phyloP scores from a whole-genome alignment of 305 asterid genomes.

The Fraxinus baroniana region DNA sequence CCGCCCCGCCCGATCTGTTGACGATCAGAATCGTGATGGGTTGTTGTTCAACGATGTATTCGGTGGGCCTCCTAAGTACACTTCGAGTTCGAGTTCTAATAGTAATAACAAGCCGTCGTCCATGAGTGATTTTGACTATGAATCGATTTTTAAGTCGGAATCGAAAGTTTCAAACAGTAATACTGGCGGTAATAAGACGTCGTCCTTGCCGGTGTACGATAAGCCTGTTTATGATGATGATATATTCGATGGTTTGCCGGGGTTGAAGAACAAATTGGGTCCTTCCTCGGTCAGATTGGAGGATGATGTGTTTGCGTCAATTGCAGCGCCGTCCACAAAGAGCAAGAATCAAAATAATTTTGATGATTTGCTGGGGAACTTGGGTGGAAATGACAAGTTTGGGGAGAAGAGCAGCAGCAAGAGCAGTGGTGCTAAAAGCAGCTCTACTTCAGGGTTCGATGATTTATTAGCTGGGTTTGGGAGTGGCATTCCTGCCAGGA shows the following conservation, averaged over 20 bases:
- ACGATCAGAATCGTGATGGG: slow-evolving; percentile 36
- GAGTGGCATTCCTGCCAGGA: slow-evolving; percentile 43
- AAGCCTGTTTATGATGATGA: slow-evolving; percentile 93
- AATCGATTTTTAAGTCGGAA: slow-evolving; percentile 62
- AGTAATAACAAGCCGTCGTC: slow-evolving; percentile 32
- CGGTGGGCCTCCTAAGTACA: slow-evolving; percentile 67
- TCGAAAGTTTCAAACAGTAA: slow-evolving; percentile 21
- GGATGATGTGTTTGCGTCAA: slow-evolving; percentile 54
- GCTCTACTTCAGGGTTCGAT: slow-evolving; percentile 52
- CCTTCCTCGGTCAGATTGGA: slow-evolving; percentile 51
- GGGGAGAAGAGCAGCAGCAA: slow-evolving; percentile 26
- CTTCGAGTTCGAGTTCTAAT: slow-evolving; percentile 36
- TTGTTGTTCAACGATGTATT: slow-evolving; percentile 60
- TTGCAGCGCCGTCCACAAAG: slow-evolving; percentile 42
- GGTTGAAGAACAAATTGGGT: slow-evolving; percentile 69
- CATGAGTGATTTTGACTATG: slow-evolving; percentile 60
- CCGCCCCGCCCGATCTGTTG: slow-evolving; percentile 50
- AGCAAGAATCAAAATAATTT: slow-evolving; percentile 38
- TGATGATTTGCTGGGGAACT: slow-evolving; percentile 69
- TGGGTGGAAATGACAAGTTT: slow-evolving; percentile 48
- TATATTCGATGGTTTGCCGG: slow-evolving; percentile 84
- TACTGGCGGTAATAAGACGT: slow-evolving; percentile 26
- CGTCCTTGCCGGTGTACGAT: slow-evolving; percentile 77
- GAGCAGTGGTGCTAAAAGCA: slow-evolving; percentile 36
- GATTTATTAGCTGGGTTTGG: slow-evolving; percentile 79